Evolutionary conservation across 2,329 filamentous ascomycete species (phyloP).

Genomic region (Orbilia quercus): DNA sequence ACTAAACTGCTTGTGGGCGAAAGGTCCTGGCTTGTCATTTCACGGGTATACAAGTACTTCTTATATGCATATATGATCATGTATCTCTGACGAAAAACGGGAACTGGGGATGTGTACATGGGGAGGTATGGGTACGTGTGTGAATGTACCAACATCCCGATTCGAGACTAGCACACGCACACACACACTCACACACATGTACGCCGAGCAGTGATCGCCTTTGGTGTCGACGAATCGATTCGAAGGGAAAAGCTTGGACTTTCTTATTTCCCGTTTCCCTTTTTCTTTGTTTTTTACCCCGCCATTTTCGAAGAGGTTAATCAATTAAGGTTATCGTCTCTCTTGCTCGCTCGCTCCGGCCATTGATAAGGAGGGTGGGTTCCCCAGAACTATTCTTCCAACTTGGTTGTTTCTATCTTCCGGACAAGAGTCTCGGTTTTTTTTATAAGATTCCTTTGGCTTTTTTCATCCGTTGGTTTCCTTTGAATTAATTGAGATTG

Average conservation of each 20-base stretch:
- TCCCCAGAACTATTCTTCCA: constrained; percentile 17
- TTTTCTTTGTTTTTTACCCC: constrained; percentile 53
- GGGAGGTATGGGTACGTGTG: too few relatives aligned
- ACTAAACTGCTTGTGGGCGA: neutral
- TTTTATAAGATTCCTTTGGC: constrained; percentile 12
- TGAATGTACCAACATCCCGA: constrained; percentile 10
- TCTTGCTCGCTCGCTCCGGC: constrained; percentile 13
- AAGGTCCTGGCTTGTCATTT: neutral
- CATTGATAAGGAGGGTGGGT: constrained; percentile 51
- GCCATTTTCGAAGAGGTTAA: constrained; percentile 33
- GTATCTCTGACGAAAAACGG: too few relatives aligned
- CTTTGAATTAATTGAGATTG: constrained; percentile 12
- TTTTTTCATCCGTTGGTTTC: constrained; percentile 28
- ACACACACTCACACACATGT: too few relatives aligned
- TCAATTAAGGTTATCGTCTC: constrained; percentile 48
- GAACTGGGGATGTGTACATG: neutral
- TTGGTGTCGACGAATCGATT: constrained; percentile 41
- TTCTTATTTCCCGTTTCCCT: constrained; percentile 22
- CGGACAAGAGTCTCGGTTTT: constrained; percentile 32
- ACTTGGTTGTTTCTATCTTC: constrained; percentile 25
- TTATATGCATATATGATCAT: too few relatives aligned
- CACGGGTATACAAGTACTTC: too few relatives aligned
- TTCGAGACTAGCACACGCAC: constrained; percentile 27
- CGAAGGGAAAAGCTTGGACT: constrained; percentile 48
- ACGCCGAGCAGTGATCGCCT: constrained; percentile 16